Base-by-base conservation (phyloP, 352 stramenopile genomes). In the Phytophthora palmivora region DNA sequence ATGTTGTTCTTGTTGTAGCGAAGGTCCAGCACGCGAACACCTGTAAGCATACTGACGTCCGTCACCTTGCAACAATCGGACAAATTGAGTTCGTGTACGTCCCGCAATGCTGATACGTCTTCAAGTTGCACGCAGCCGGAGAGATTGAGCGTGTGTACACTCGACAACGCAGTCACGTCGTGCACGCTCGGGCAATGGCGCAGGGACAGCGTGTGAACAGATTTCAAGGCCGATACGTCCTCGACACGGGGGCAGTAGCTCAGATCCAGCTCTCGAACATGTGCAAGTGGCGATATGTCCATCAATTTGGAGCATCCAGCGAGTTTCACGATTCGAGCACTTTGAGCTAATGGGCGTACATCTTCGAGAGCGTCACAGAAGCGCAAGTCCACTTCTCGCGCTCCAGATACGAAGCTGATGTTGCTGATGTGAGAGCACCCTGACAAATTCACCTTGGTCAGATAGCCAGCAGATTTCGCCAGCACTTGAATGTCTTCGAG, bases 341-440 rank as follows among this genome's bases (percentile, higher is more conserved):
- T 67, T 21, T 16, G 5, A 38, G 42, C 38, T 18, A 77, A 56
- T 33, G 68, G 63, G 19, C 41, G 30, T 0, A 89, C 76, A 39
- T 90, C 72, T n/a, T 83, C 70, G 1, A 90, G 61, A 0, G 74
- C 65, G 56, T 90, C 83, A 46, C 83, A 90, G 63, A 92, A 92
- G 18, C 80, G 78, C 54, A 92, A 42, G 30, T 92, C 83, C 0
- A 89, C 69, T 21, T 89, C 72, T 4, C 43, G 50, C 1, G 68
- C 73, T 11, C 62, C 45, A 6, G 63, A 28, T 37, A 92, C 52
- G 3, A 75, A 64, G 28, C 63, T 55, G 34, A 89, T 55, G 58
- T 92, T 74, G 30, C 50, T 65, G 37, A 90, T 66, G 18, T 73
- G 58, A 32, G 73, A 68, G 21, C 82, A 91, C 10, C 79, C 79